Evolutionary conservation across 2,329 filamentous ascomycete species (phyloP).

Genomic region (Phaeosphaeriaceae sp.): DNA sequence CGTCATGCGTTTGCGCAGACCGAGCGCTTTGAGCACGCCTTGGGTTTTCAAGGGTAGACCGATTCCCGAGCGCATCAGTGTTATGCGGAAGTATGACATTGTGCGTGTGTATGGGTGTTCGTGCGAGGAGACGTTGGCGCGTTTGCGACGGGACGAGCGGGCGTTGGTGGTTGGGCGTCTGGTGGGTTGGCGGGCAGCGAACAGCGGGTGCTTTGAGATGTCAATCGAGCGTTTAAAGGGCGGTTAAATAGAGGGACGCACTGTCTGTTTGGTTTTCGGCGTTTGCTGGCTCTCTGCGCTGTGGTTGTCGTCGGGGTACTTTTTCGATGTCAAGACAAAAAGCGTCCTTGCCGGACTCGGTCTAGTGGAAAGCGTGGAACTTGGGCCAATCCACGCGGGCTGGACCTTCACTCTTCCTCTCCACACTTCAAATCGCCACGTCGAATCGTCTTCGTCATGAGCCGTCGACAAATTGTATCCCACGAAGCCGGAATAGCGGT

Average conservation of each 20-base stretch:
- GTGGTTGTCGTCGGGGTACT: slow-evolving; percentile 15
- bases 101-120: slow-evolving; percentile 5
- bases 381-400: slow-evolving; percentile 17
- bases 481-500: slow-evolving; percentile 14
- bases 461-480: not conserved
- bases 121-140: not conserved
- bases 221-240: not conserved
- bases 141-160: slow-evolving; percentile 1
- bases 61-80: slow-evolving; percentile 86
- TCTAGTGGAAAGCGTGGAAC: slow-evolving; percentile 14
- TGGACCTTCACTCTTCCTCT: slow-evolving; percentile 11
- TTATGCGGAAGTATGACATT: slow-evolving; percentile 90
- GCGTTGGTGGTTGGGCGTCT: slow-evolving; percentile 9
- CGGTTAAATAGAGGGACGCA: not conserved
- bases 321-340: slow-evolving; percentile 20
- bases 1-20: slow-evolving; percentile 81
- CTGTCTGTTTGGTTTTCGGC: slow-evolving; percentile 8
- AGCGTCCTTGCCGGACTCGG: slow-evolving; percentile 1
- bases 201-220: not conserved
- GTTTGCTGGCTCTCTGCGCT: slow-evolving; percentile 21
- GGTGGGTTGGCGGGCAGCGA: slow-evolving; percentile 4
- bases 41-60: slow-evolving; percentile 79
- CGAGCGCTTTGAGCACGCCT: slow-evolving; percentile 83
- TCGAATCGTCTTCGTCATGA: not conserved
- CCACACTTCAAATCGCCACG: not conserved